Percentiles rank a stretch among this genome's conserved stretches.
phyloP scores from a whole-genome alignment of 768 basidiomycete genomes.

The Mycena belliarum region DNA sequence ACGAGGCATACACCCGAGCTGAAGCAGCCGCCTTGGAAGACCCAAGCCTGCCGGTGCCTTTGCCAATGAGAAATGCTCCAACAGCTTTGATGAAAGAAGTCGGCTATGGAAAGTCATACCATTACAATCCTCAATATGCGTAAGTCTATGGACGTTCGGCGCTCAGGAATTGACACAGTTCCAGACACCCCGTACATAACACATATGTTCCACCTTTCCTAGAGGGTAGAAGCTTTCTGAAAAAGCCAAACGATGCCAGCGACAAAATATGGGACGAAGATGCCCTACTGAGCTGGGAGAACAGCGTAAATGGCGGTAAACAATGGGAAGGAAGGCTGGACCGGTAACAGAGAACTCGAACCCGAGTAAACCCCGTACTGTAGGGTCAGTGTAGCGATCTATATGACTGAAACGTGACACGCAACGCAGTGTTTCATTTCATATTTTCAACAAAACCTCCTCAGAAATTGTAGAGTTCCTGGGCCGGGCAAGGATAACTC shows the following conservation, averaged over 20 bases:
- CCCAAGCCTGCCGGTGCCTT: conserved; percentile 60
- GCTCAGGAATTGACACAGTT: conserved; percentile 1
- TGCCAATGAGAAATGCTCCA: conserved; percentile 77
- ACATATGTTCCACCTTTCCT: conserved; percentile 58
- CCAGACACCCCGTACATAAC: conserved; percentile 66
- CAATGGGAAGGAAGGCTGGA: conserved; percentile 45
- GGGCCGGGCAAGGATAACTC: no score
- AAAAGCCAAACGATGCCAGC: conserved; percentile 40
- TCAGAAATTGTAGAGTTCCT: no score
- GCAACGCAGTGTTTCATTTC: no score
- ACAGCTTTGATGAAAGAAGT: conserved; percentile 69
- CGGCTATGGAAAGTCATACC: conserved; percentile 65
- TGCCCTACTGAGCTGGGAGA: conserved; percentile 57
- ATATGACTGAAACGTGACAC: no score
- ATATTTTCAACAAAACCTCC: no score
- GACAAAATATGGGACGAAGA: conserved; percentile 64
- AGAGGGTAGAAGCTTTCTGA: conserved; percentile 44
- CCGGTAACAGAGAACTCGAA: neutral
- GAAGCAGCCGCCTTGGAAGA: conserved; percentile 60
- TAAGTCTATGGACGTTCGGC: conserved; percentile 29
- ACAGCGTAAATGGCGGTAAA: conserved; percentile 45
- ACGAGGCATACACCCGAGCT: conserved; percentile 74
- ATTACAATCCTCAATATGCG: conserved; percentile 61
- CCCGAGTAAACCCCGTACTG: neutral
- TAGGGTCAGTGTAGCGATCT: no score